Percentiles rank a stretch among this genome's conserved stretches.
phyloP scores from a whole-genome alignment of 2,329 filamentous ascomycete species.

The Alternaria sp. region DNA sequence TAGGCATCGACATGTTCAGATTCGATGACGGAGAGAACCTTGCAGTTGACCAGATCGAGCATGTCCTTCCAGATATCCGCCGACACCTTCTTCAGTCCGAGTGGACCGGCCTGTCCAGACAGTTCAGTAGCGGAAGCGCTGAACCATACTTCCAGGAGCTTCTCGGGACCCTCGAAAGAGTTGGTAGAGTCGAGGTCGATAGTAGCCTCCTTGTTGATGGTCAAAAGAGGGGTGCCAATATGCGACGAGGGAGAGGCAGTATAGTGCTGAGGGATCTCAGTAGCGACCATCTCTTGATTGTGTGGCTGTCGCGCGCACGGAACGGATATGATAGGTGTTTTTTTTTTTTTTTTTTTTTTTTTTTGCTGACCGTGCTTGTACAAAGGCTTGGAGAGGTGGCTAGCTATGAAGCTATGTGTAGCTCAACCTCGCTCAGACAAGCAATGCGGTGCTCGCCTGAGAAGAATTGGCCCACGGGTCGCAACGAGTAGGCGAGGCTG shows the following conservation, averaged over 20 bases:
- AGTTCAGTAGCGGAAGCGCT: conserved; percentile 78
- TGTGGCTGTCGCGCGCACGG: conserved; percentile 36
- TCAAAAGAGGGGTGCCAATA: conserved; percentile 85
- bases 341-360: conserved; percentile 27
- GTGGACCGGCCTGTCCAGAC: conserved; percentile 72
- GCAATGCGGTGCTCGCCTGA: conserved; percentile 92
- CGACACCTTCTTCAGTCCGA: conserved; percentile 85
- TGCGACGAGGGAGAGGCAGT: conserved; percentile 80
- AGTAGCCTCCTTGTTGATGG: conserved; percentile 95
- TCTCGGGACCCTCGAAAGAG: conserved; percentile 98
- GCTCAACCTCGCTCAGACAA: conserved; percentile 99
- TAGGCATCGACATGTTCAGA: conserved; percentile 97
- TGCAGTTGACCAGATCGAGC: conserved; percentile 98
- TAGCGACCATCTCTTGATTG: conserved; percentile 78
- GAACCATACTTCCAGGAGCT: conserved; percentile 98
- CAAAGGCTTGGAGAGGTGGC: conserved; percentile 23
- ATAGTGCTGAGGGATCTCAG: conserved; percentile 80
- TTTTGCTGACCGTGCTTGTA: conserved; percentile 20
- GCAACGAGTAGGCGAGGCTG: conserved; percentile 71
- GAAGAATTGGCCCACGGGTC: conserved; percentile 90
- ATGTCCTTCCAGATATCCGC: conserved; percentile 91
- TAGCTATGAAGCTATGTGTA: conserved; percentile 64
- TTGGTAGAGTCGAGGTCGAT: conserved; percentile 92
- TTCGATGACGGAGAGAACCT: conserved; percentile 92
- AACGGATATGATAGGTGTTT: conserved; percentile 15